phyloP scores from a whole-genome alignment of 2,329 filamentous ascomycete genomes.

The Beauveria australis region DNA sequence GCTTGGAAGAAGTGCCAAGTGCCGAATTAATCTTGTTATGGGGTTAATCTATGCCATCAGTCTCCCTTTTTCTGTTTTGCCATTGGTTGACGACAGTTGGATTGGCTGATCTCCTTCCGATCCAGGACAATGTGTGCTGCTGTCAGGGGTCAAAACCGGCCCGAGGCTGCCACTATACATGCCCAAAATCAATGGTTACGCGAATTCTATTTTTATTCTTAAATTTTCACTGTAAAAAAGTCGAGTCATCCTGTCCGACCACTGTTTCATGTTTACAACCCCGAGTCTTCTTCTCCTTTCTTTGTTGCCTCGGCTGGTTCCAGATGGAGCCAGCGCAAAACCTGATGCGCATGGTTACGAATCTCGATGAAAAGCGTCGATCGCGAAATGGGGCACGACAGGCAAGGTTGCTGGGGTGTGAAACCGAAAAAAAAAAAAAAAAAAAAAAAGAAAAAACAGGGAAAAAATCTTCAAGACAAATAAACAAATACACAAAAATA shows the following conservation, averaged over 20 bases:
- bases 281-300: neutral
- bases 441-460: too few species aligned
- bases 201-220: too few species aligned
- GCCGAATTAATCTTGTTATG: neutral
- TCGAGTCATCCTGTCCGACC: neutral
- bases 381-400: neutral
- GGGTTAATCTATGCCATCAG: neutral
- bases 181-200: too few species aligned
- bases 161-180: too few species aligned
- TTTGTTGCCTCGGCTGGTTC: neutral
- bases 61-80: neutral
- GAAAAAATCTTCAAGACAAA: neutral
- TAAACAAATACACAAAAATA: neutral
- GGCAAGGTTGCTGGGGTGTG: neutral
- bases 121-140: neutral
- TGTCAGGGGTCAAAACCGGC: too few species aligned
- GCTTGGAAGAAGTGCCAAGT: too few species aligned
- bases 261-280: too few species aligned
- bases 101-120: neutral
- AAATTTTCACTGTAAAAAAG: too few species aligned
- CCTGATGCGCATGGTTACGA: neutral
- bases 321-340: neutral
- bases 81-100: neutral
- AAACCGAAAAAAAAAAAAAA: neutral
- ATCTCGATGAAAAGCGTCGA: constrained; percentile 8